phyloP scores from a whole-genome alignment of 176 grass and related monocot species.

The Oryza glumipatula region DNA sequence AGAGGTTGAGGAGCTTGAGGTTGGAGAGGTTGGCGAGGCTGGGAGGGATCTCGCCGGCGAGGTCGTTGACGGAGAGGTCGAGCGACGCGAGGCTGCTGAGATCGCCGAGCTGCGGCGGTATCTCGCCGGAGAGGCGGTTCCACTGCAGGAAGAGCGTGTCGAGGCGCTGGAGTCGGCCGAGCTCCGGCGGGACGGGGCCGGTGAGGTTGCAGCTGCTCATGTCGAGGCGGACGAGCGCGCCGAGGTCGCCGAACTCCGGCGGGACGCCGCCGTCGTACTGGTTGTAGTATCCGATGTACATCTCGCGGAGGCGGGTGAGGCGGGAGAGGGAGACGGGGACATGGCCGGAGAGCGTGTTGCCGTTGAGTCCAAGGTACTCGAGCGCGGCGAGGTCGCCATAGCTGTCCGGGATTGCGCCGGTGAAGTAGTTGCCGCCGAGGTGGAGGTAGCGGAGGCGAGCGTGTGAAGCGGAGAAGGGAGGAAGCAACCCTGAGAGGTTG shows the following conservation, averaged over 20 bases:
- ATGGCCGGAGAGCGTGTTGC: constrained; percentile 53
- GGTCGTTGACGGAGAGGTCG: constrained; percentile 83
- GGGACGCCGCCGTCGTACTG: constrained; percentile 74
- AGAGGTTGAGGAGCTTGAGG: constrained; percentile 69
- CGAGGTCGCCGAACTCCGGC: constrained; percentile 52
- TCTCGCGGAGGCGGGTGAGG: constrained; percentile 26
- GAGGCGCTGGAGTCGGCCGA: constrained; percentile 51
- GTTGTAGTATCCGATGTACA: constrained; percentile 84
- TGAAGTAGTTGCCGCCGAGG: constrained; percentile 88
- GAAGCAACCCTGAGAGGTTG: constrained; percentile 72
- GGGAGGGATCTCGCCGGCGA: constrained; percentile 63
- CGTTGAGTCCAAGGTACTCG: constrained; percentile 79
- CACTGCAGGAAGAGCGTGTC: constrained; percentile 71
- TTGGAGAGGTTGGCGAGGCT: constrained; percentile 44
- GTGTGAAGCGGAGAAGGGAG: neutral
- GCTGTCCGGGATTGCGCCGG: constrained; percentile 56
- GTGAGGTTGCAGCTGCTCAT: constrained; percentile 70
- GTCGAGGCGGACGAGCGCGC: constrained; percentile 59
- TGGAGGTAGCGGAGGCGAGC: constrained; percentile 59
- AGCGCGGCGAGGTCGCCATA: constrained; percentile 56
- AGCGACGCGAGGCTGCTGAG: constrained; percentile 54
- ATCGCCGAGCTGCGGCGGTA: constrained; percentile 53
- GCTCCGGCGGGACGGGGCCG: constrained; percentile 56
- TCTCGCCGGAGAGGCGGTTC: constrained; percentile 62
- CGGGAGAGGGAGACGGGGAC: constrained; percentile 44